Evolutionary conservation across 345 rosid species (phyloP).

Genomic region (Eucalyptus regnans): DNA sequence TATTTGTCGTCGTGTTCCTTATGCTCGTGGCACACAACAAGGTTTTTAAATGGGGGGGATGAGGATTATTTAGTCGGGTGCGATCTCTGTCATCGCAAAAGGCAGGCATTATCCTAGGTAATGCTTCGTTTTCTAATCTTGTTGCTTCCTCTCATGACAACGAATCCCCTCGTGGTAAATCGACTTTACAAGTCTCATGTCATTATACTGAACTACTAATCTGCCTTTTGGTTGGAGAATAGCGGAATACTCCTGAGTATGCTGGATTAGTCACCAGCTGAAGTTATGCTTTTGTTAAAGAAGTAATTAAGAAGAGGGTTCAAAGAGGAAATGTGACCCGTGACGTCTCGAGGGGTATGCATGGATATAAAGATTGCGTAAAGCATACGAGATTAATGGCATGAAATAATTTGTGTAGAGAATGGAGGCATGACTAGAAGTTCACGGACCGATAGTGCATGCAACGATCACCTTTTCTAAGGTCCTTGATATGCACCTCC

Average conservation of each 20-base stretch:
- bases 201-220: neutral
- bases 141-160: neutral
- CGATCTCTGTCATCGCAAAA: neutral
- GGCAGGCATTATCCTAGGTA: neutral
- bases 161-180: neutral
- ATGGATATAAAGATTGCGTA: neutral
- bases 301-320: neutral
- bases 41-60: neutral
- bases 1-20: neutral
- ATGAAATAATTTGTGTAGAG: neutral
- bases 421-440: neutral
- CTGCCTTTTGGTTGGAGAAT: neutral
- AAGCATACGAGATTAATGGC: neutral
- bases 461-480: neutral
- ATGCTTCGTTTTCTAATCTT: neutral
- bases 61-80: neutral
- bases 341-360: neutral
- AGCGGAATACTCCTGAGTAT: neutral
- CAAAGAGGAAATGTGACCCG: neutral
- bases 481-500: neutral
- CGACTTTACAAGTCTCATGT: neutral
- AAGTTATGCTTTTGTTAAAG: neutral
- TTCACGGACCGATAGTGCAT: neutral
- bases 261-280: neutral
- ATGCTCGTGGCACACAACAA: neutral